A percentile compares a stretch with the other conserved stretches of the same genome.
Conservation (phyloP, 2,329 filamentous ascomycete species). For the Aspergillus sp. region DNA sequence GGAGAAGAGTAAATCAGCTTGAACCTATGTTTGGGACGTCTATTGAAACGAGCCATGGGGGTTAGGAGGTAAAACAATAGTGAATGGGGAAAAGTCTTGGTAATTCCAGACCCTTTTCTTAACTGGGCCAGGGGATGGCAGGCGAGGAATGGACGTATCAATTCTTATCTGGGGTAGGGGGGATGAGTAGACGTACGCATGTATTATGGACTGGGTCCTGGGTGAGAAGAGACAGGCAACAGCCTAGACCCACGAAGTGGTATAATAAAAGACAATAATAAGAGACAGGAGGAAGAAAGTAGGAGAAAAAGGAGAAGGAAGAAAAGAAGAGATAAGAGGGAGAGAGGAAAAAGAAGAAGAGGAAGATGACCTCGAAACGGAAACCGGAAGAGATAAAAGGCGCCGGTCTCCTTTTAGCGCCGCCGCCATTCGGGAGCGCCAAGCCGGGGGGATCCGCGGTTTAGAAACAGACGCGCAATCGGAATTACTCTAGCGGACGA, state of each 20-base stretch:
- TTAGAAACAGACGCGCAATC: no score
- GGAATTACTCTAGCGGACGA: no score
- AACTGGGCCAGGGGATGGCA: neutral
- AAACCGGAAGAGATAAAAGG: no score
- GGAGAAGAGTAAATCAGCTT: neutral
- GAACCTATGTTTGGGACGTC: no score
- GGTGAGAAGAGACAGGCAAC: slow-evolving; percentile 2
- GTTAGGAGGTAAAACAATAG: neutral
- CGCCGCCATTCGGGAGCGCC: no score
- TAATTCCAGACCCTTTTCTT: neutral
- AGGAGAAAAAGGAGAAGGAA: no score
- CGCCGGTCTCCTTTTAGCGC: no score
- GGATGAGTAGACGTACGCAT: slow-evolving; percentile 22
- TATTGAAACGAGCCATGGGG: no score
- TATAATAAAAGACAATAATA: no score
- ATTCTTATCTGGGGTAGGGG: neutral
- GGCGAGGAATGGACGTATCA: neutral
- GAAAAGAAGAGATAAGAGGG: neutral
- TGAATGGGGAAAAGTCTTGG: neutral
- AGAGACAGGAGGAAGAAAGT: neutral
- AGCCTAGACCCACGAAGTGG: neutral
- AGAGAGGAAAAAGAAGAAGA: no score
- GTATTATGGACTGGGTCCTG: slow-evolving; percentile 22
- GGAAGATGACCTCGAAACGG: no score
- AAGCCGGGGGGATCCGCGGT: no score